Percentiles rank a stretch among this genome's conserved stretches.
These are phyloP conservation scores for Phytophthora vignae DNA, from an alignment of 352 stramenopile genomes.

Conservation along the genomic window DNA sequence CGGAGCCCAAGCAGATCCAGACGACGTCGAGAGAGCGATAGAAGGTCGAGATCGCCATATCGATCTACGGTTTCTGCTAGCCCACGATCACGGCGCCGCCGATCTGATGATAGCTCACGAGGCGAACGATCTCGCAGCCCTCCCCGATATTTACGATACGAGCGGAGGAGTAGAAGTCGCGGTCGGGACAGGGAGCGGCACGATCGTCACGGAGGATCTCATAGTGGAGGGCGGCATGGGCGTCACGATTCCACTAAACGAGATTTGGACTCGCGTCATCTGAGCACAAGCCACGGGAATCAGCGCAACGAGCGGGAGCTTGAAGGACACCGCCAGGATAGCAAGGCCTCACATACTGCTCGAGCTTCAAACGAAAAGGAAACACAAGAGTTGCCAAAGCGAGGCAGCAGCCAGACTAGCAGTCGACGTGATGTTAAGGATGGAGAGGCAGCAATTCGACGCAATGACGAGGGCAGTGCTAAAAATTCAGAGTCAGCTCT, in stretches of 20 bases:
- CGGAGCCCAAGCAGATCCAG: slow-evolving; percentile 31
- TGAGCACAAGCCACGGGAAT: not conserved
- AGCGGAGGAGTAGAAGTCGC: not conserved
- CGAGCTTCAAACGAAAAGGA: not conserved
- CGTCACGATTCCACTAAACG: not conserved
- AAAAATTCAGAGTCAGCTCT: not conserved
- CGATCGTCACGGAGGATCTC: not conserved
- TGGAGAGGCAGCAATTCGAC: not conserved
- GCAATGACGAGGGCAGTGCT: not conserved
- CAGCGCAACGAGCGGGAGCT: not conserved
- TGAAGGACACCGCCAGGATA: not conserved
- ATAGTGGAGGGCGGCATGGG: not conserved
- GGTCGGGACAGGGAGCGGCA: not conserved
- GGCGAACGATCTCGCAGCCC: slow-evolving; percentile 18
- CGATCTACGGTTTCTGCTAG: not conserved
- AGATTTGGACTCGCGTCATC: not conserved
- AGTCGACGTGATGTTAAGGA: not conserved
- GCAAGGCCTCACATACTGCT: not conserved
- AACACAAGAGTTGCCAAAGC: not conserved
- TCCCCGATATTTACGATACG: not conserved
- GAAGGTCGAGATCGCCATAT: slow-evolving; percentile 23
- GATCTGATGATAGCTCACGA: not conserved
- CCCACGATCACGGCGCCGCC: slow-evolving; percentile 3
- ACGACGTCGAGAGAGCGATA: slow-evolving; percentile 2
- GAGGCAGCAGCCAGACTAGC: not conserved